phyloP scores from a whole-genome alignment of 2,329 filamentous ascomycete genomes.

The Aspergillus jensenii region DNA sequence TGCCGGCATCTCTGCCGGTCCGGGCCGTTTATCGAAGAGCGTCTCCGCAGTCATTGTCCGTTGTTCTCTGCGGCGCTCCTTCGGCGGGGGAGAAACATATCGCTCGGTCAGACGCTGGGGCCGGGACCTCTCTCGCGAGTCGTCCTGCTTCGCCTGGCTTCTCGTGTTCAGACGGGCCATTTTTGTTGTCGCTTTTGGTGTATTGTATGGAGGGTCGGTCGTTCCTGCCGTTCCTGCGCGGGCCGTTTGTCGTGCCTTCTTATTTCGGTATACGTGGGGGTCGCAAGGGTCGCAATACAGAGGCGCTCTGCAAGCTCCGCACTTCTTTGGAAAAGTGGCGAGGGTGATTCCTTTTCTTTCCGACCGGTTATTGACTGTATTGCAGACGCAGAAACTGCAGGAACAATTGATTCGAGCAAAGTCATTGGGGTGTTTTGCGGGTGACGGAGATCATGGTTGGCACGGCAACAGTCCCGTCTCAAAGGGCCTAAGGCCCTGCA shows the following conservation, averaged over 20 bases:
- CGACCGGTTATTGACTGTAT: not conserved
- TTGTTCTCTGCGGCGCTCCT: conserved; percentile 11
- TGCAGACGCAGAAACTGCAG: not conserved
- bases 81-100: not conserved
- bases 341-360: not conserved
- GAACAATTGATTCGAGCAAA: not conserved
- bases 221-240: not conserved
- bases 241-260: not conserved
- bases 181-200: not conserved
- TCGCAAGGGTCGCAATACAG: not conserved
- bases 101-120: conserved; percentile 4
- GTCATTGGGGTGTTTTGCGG: not conserved
- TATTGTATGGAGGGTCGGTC: not conserved
- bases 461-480: conserved; percentile 2
- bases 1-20: conserved; percentile 12
- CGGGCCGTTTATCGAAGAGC: conserved; percentile 4
- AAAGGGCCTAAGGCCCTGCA: not conserved
- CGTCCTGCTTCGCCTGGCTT: conserved; percentile 17
- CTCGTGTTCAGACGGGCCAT: conserved; percentile 31
- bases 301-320: not conserved
- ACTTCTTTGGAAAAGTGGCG: not conserved
- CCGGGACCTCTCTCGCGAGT: not conserved
- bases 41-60: conserved; percentile 8
- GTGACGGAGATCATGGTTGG: conserved; percentile 4
- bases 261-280: not conserved